A percentile compares a stretch with the other conserved stretches of the same genome.
These are phyloP conservation scores for Tricholoma saponaceum DNA, from an alignment of 768 basidiomycete species.

Conservation along the genomic window DNA sequence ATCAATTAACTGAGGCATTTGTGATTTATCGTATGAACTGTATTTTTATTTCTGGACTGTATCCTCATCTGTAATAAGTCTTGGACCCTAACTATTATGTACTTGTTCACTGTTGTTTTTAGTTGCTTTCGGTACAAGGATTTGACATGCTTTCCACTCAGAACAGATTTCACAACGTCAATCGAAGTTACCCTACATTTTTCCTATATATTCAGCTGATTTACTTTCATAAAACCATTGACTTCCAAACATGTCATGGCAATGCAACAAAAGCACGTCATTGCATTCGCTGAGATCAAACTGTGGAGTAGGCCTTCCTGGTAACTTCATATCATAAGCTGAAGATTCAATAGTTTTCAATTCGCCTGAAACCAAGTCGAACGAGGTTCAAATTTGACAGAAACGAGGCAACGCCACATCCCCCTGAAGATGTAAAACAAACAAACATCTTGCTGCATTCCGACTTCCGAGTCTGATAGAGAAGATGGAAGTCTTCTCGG, in stretches of 20 bases:
- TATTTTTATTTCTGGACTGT: constrained; percentile 1
- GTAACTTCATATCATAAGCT: no score
- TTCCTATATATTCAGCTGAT: no score
- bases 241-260: no score
- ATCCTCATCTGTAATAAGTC: neutral
- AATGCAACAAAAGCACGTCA: no score
- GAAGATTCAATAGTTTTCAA: no score
- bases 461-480: neutral
- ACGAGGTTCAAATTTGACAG: no score
- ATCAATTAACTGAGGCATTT: constrained; percentile 15
- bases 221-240: no score
- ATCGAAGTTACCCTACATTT: neutral
- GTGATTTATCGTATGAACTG: neutral
- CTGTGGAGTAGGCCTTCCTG: no score
- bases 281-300: neutral
- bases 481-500: neutral
- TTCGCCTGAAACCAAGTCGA: no score
- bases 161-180: neutral
- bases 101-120: neutral
- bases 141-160: neutral
- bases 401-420: neutral
- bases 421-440: neutral
- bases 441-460: neutral
- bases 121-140: neutral
- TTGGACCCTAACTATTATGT: neutral